These are phyloP conservation scores for Eucalyptus virginea DNA, from an alignment of 345 rosid genomes.

Conservation along the genomic window DNA sequence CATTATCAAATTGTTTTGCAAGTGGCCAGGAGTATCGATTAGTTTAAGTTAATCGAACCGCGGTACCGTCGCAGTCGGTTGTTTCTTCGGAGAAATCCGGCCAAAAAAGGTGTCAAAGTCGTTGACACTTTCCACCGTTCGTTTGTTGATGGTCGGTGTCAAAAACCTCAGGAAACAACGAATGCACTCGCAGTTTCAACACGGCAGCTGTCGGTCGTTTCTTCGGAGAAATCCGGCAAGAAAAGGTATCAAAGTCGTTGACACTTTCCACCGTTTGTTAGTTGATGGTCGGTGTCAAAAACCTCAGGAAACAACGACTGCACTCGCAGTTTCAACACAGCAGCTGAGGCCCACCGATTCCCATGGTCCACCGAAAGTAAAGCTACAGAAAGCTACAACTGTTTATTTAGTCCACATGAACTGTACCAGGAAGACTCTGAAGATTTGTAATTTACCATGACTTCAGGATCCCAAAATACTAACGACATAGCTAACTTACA, in stretches of 20 bases:
- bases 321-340: background rate
- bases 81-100: background rate
- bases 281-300: background rate
- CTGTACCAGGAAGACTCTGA: background rate
- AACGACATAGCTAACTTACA: background rate
- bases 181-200: background rate
- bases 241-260: background rate
- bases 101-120: background rate
- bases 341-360: background rate
- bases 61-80: fast-evolving
- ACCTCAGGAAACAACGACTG: background rate
- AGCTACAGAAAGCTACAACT: too few species aligned
- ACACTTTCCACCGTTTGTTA: background rate
- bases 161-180: background rate
- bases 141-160: background rate
- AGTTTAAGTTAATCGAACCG: background rate
- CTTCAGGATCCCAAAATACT: background rate
- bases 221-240: background rate
- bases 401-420: background rate
- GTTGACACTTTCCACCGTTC: background rate
- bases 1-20: background rate
- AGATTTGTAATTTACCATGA: background rate
- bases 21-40: background rate
- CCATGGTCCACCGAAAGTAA: background rate
- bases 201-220: background rate